A percentile compares a stretch with the other conserved stretches of the same genome.
phyloP scores from a whole-genome alignment of 352 stramenopile species.

The Blastocystis sp. region DNA sequence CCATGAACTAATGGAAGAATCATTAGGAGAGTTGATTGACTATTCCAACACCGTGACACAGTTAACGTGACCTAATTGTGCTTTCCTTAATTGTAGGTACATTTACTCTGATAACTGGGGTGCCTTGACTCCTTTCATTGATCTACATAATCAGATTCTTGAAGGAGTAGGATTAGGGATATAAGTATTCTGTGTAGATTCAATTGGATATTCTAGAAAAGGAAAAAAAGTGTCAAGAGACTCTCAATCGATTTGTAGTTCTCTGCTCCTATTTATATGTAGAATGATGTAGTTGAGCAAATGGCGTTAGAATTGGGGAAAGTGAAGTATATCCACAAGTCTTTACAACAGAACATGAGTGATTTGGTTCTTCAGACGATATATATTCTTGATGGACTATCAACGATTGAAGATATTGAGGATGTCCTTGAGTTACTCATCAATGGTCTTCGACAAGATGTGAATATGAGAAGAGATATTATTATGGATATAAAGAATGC shows the following conservation, averaged over 20 bases:
- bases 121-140: background rate
- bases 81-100: background rate
- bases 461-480: background rate
- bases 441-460: background rate
- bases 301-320: background rate
- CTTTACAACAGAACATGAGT: background rate
- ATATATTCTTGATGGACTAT: background rate
- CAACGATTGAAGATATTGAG: background rate
- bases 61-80: background rate
- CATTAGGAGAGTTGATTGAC: background rate
- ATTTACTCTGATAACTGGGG: background rate
- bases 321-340: background rate
- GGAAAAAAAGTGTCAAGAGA: background rate
- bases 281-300: background rate
- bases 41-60: slow-evolving; percentile 10
- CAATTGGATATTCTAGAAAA: background rate
- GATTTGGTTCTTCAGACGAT: background rate
- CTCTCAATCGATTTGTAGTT: background rate
- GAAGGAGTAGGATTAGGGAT: background rate
- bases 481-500: background rate
- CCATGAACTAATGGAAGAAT: background rate
- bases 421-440: background rate
- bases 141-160: background rate
- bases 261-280: background rate
- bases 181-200: background rate